phyloP scores from a whole-genome alignment of 2,329 filamentous ascomycete genomes.

The Cladosporium sp. region DNA sequence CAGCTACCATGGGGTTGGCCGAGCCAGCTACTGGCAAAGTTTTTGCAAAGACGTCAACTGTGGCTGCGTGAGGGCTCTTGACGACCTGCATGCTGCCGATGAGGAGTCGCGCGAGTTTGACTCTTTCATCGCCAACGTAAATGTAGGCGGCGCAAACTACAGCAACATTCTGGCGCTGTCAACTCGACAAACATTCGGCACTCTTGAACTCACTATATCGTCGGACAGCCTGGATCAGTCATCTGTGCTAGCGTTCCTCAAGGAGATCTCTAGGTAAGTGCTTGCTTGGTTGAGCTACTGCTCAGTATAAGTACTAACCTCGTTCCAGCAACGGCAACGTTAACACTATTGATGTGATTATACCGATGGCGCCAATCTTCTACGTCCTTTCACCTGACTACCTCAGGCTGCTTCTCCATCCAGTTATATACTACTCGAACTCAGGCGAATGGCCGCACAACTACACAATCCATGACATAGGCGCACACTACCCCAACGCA shows the following conservation, averaged over 20 bases:
- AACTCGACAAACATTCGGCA: slow-evolving; percentile 54
- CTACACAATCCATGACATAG: slow-evolving; percentile 78
- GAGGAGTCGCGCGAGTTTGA: slow-evolving; percentile 37
- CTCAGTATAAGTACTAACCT: not conserved
- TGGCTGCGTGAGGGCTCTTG: slow-evolving; percentile 44
- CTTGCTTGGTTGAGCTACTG: slow-evolving; percentile 32
- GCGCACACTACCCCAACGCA: slow-evolving; percentile 66
- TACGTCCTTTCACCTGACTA: slow-evolving; percentile 47
- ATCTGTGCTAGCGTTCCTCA: slow-evolving; percentile 49
- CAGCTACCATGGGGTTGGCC: slow-evolving; percentile 45
- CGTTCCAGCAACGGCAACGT: slow-evolving; percentile 41
- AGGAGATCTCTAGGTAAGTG: slow-evolving; percentile 50
- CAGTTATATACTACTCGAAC: slow-evolving; percentile 47
- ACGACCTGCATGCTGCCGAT: slow-evolving; percentile 44
- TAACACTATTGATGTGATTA: slow-evolving; percentile 39
- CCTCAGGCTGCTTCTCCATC: slow-evolving; percentile 48
- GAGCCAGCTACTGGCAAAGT: slow-evolving; percentile 46
- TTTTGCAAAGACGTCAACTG: slow-evolving; percentile 38
- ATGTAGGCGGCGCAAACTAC: slow-evolving; percentile 37
- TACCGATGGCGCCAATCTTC: slow-evolving; percentile 36
- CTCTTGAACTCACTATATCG: slow-evolving; percentile 53
- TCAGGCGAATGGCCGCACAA: slow-evolving; percentile 46
- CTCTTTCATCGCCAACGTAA: slow-evolving; percentile 27
- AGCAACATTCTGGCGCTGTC: slow-evolving; percentile 45
- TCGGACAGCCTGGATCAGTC: slow-evolving; percentile 44